Base-by-base conservation (phyloP, 148 eudicot genomes). In the Fagopyrum homotropicum region DNA sequence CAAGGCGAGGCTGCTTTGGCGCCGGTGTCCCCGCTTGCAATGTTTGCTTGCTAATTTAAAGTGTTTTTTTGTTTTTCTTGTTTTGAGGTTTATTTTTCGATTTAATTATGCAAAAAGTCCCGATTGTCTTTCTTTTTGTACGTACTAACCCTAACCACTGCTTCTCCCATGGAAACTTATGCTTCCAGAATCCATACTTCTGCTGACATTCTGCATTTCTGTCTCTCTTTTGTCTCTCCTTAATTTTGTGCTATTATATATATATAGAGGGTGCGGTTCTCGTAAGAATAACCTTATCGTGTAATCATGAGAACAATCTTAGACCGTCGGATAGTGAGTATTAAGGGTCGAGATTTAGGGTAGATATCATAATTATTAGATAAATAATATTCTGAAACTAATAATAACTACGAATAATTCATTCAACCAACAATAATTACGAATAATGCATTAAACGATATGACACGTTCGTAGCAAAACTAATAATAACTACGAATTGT, bases 1-100 rank as follows among this genome's bases (percentile, higher is more conserved):
- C 89, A 86, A 79, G 81, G 88, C 85, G 82, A 80, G 83, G 78
- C 88, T 70, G 15, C 81, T 86, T 86, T 82, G 69, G 77, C 90
- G 88, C 95, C 95, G 91, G 79, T 90, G 95, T 88, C 92, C 69
- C 90, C 90, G 89, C 83, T 77, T 80, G 4, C 71, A 12, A 35
- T 66, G 71, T 35, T 66, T 66, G 7, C 40, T 6, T 29, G 68
- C 68, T 9, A 35, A 35, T 35, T 35, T 17, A 12, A 40, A 40
- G 3, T 40, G n/a, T 66, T 12, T 15, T 43, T 9, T 43, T 66
- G 5, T 12, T 66, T 66, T 66, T 10, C 2, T 15, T 10, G 29
- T 30, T 29, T 61, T 61, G 9, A 11, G 0, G 4, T 59, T 59
- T 59, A 8, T 8, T 26, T n/a, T 56, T 8, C 17, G 60, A 9